Evolutionary conservation across 1,284 basidiomycete genomes (phyloP).

Genomic region (Ceratobasidium sp.): DNA sequence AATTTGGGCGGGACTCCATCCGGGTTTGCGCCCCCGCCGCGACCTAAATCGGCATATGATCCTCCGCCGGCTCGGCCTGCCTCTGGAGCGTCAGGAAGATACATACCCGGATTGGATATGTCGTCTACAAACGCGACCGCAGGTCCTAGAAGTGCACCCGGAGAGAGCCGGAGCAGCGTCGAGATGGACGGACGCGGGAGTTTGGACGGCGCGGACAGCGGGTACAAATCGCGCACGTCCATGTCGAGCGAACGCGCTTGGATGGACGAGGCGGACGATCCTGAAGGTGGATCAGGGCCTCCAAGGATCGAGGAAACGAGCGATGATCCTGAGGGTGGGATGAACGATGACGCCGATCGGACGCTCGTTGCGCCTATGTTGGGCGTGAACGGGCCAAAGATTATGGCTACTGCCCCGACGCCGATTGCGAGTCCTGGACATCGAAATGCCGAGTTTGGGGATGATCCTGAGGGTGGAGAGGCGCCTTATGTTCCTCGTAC

Average conservation of each 20-base stretch:
- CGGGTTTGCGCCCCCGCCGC: slow-evolving; percentile 19
- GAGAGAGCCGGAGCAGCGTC: slow-evolving; percentile 17
- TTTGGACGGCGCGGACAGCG: slow-evolving; percentile 40
- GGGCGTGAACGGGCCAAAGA: slow-evolving; percentile 26
- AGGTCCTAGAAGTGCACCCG: slow-evolving; percentile 29
- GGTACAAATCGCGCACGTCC: slow-evolving; percentile 34
- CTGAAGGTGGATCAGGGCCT: slow-evolving; percentile 10
- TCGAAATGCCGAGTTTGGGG: slow-evolving; percentile 17
- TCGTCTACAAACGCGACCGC: not conserved
- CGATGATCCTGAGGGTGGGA: slow-evolving; percentile 43
- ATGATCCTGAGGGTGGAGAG: slow-evolving; percentile 36
- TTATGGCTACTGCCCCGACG: slow-evolving; percentile 38
- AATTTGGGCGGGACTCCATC: not conserved
- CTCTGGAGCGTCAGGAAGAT: slow-evolving; percentile 11
- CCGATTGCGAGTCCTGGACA: slow-evolving; percentile 34
- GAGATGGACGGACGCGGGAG: slow-evolving; percentile 38
- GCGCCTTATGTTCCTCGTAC: not conserved
- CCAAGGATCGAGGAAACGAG: slow-evolving; percentile 9
- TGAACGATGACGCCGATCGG: slow-evolving; percentile 26
- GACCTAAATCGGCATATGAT: slow-evolving; percentile 31
- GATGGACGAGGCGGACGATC: slow-evolving; percentile 22
- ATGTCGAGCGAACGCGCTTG: slow-evolving; percentile 34
- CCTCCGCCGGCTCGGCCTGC: slow-evolving; percentile 32
- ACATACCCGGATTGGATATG: slow-evolving; percentile 20
- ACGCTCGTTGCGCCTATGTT: slow-evolving; percentile 30